Percentiles rank a stretch among this genome's conserved stretches.
phyloP scores from a whole-genome alignment of 139 green algal species.

The Chlamydomonas urium region DNA sequence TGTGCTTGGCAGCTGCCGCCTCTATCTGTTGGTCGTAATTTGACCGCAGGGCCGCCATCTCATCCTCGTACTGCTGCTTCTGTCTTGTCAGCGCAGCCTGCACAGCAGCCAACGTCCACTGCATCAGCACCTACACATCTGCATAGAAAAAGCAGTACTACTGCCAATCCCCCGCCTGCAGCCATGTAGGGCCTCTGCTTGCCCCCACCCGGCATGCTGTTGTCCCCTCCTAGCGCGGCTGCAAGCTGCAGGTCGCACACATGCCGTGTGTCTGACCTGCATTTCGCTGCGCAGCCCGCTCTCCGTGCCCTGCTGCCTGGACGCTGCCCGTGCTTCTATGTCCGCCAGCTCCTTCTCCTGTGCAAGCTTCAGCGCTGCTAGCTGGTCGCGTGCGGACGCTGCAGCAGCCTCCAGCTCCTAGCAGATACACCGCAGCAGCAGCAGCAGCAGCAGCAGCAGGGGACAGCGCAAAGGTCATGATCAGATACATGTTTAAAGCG shows the following conservation, averaged over 20 bases:
- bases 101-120: neutral
- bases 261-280: too few relatives aligned
- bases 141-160: too few relatives aligned
- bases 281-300: slow-evolving; percentile 15
- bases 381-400: slow-evolving; percentile 5
- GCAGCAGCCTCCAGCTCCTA: slow-evolving; percentile 13
- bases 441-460: too few relatives aligned
- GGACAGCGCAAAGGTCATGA: too few relatives aligned
- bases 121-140: slow-evolving; percentile 11
- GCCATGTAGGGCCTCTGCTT: too few relatives aligned
- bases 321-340: neutral
- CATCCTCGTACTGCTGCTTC: slow-evolving; percentile 20
- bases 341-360: slow-evolving; percentile 6
- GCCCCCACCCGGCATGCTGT: too few relatives aligned
- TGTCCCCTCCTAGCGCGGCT: too few relatives aligned
- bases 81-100: neutral
- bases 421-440: too few relatives aligned
- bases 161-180: too few relatives aligned
- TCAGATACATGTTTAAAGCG: too few relatives aligned
- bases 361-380: neutral
- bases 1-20: slow-evolving; percentile 5
- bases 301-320: neutral
- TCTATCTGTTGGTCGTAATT: slow-evolving; percentile 9
- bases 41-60: slow-evolving; percentile 9
- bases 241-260: too few relatives aligned